Evolutionary conservation across 192 early-diverging fungal species (phyloP), one percentile per base, ranked within the genome.

Genomic region (Rhizoclosmatium sp.): DNA sequence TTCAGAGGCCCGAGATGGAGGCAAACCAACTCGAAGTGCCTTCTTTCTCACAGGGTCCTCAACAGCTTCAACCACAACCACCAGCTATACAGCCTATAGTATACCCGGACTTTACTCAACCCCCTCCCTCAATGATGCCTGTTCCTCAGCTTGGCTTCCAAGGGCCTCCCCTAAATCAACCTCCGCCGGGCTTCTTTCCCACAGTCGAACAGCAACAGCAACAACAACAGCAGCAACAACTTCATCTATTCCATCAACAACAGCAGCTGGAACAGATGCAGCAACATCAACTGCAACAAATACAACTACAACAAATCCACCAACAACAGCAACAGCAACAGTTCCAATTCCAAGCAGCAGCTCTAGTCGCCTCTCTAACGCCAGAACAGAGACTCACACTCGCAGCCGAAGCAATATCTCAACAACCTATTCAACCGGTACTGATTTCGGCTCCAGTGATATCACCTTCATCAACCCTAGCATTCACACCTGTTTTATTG

Each of bases 311-410:
- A 54, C 51, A 65, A 40, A 12, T 21, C 12, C 23, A 65, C 10
- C 40, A 41, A 21, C 41, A 12, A 39, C 62, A 65, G 31, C 14
- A 40, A 23, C n/a, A 51, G 59, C 12, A 61, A 12, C 41, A 75
- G 4, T 75, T 75, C 45, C 46, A 58, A 16, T n/a, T 21, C 2
- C 59, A 21, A 12, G 73, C 73, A 12, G 73, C 73, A 4, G 59
- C 46, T 12, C 73, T 75, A 4, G 73, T 75, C 12, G 73, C 73
- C 14, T 49, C 58, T 12, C 60, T 75, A 5, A 65, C 73, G 19
- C 73, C 73, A 7, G 73, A 75, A 44, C 73, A 75, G 44, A 58
- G 73, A 9, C 23, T 75, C 3, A 46, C 59, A 40, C 73, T 75
- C 19, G 73, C 73, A 2, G 58, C 73, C 9, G 46, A 41, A 44